These are phyloP conservation scores for Seminavis robusta DNA, from an alignment of 108 stramenopile genomes.

Conservation along the genomic window DNA sequence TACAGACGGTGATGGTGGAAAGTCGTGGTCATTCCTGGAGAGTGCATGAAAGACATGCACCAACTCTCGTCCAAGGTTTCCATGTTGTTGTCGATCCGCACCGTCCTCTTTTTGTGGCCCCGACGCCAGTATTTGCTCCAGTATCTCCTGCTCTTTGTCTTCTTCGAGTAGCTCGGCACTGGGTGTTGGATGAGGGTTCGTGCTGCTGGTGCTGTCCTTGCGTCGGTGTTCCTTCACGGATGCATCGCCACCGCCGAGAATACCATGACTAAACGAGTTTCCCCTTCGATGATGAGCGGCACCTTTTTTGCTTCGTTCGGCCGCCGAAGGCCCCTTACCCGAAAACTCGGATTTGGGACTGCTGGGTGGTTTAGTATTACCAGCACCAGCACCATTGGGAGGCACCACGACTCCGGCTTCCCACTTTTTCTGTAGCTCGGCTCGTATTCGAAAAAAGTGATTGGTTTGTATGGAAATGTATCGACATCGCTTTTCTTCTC, in stretches of 20 bases:
- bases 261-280: slow-evolving; percentile 6
- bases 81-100: slow-evolving; percentile 34
- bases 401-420: too few species aligned
- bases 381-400: too few species aligned
- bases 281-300: not conserved
- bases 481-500: slow-evolving; percentile 73
- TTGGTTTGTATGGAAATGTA: slow-evolving; percentile 68
- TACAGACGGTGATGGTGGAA: slow-evolving; percentile 37
- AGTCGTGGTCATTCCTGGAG: slow-evolving; percentile 42
- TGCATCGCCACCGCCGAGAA: not conserved
- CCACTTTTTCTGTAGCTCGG: slow-evolving; percentile 34
- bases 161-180: slow-evolving; percentile 17
- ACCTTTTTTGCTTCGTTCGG: too few species aligned
- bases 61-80: slow-evolving; percentile 76
- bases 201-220: too few species aligned
- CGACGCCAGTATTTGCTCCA: slow-evolving; percentile 71
- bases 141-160: slow-evolving; percentile 61
- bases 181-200: too few species aligned
- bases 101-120: too few species aligned
- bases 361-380: too few species aligned
- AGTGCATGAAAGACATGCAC: slow-evolving; percentile 68
- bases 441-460: slow-evolving; percentile 36
- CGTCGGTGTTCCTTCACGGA: not conserved
- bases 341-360: too few species aligned
- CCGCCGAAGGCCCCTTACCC: too few species aligned